Evolutionary conservation across 139 green algal genomes (phyloP).

Genomic region (Micromonas pusilla): DNA sequence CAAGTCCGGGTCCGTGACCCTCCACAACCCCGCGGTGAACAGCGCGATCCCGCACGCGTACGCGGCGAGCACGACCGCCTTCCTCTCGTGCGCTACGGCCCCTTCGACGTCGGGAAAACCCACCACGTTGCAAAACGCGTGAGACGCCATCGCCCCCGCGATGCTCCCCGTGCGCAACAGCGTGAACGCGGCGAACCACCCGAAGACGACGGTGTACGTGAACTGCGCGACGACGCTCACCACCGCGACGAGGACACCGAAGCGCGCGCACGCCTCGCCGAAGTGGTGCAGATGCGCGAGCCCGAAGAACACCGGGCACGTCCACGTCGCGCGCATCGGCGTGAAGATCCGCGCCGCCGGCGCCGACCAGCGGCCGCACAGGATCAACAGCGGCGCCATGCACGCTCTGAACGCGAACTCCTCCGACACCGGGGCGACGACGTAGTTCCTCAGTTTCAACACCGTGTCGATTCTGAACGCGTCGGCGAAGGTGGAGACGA

Average conservation of each 20-base stretch:
- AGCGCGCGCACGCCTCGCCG: slow-evolving; percentile 58
- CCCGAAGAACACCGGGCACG: slow-evolving; percentile 69
- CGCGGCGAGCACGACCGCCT: background rate
- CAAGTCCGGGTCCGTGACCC: background rate
- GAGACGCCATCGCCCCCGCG: slow-evolving; percentile 40
- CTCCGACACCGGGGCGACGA: slow-evolving; percentile 62
- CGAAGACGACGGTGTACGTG: slow-evolving; percentile 5
- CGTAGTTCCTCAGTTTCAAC: slow-evolving; percentile 35
- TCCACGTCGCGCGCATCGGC: slow-evolving; percentile 28
- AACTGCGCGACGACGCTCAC: background rate
- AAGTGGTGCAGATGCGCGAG: slow-evolving; percentile 69
- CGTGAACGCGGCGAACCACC: background rate
- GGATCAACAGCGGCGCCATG: slow-evolving; percentile 57
- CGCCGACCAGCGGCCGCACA: slow-evolving; percentile 13
- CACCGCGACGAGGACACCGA: slow-evolving; percentile 58
- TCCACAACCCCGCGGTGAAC: background rate
- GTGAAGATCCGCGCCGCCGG: background rate
- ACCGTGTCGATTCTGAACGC: background rate
- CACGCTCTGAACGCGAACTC: slow-evolving; percentile 74
- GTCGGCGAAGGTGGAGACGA: background rate
- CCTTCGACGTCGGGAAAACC: slow-evolving; percentile 28
- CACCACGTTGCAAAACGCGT: slow-evolving; percentile 68
- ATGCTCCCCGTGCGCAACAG: slow-evolving; percentile 48
- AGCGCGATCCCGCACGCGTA: background rate
- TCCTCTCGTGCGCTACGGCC: background rate